Evolutionary conservation across 495 filamentous ascomycete genomes (phyloP).

Genomic region (Penicillium nucicola): DNA sequence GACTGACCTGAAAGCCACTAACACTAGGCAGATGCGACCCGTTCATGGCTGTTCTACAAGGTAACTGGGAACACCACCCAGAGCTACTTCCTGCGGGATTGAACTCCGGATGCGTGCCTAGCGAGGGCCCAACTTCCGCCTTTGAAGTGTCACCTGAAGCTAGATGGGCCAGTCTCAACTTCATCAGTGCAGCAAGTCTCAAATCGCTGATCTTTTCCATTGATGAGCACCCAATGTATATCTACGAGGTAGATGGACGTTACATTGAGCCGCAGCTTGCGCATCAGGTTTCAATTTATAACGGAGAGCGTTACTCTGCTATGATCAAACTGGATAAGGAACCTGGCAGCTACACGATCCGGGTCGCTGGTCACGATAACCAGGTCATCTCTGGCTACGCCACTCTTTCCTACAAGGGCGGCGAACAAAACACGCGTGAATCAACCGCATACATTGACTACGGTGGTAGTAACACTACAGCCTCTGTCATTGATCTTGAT

Average conservation of each 20-base stretch:
- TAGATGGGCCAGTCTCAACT: constrained; percentile 46
- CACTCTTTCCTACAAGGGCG: constrained; percentile 27
- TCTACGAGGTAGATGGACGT: constrained; percentile 41
- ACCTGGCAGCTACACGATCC: constrained; percentile 29
- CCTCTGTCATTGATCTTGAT: constrained; percentile 29
- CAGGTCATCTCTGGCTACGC: constrained; percentile 33
- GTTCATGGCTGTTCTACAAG: constrained; percentile 17
- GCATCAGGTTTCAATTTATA: constrained; percentile 25
- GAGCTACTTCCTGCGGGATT: constrained; percentile 28
- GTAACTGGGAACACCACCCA: constrained; percentile 23
- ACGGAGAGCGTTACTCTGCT: constrained; percentile 34
- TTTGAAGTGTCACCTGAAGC: constrained; percentile 31
- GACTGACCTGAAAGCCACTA: background rate
- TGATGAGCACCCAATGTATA: constrained; percentile 38
- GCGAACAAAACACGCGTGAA: constrained; percentile 1
- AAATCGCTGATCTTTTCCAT: constrained; percentile 38
- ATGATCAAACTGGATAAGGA: constrained; percentile 36
- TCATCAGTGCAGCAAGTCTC: constrained; percentile 41
- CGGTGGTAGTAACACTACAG: constrained; percentile 30
- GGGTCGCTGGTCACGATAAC: constrained; percentile 26
- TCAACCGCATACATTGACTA: constrained; percentile 37
- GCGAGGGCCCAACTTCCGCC: constrained; percentile 24
- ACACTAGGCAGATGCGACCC: constrained; percentile 18
- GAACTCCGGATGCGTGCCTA: constrained; percentile 35
- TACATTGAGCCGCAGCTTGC: constrained; percentile 34